A percentile compares a stretch with the other conserved stretches of the same genome.
These are phyloP conservation scores for Lodderomyces elongisporus DNA, from an alignment of 1,139 yeast species.

Conservation along the genomic window DNA sequence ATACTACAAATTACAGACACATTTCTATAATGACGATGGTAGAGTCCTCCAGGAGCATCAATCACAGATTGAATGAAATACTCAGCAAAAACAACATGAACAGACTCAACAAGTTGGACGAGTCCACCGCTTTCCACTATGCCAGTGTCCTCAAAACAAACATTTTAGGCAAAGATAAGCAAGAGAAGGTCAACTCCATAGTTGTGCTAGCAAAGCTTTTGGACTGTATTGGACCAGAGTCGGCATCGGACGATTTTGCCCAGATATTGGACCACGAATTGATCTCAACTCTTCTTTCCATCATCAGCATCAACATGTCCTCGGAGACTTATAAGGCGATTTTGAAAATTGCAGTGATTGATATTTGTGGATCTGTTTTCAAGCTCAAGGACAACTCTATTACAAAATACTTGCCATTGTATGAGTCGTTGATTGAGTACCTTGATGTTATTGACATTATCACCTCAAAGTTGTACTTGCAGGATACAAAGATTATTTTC, in stretches of 20 bases:
- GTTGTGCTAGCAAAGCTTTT: slow-evolving; percentile 50
- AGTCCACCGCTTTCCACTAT: slow-evolving; percentile 31
- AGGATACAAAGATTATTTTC: slow-evolving; percentile 42
- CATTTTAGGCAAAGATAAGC: slow-evolving; percentile 45
- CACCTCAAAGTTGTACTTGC: slow-evolving; percentile 36
- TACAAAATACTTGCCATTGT: slow-evolving; percentile 38
- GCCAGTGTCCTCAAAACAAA: slow-evolving; percentile 33
- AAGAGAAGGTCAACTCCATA: slow-evolving; percentile 50
- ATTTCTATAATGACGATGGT: not conserved
- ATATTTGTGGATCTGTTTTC: slow-evolving; percentile 44
- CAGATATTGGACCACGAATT: slow-evolving; percentile 37
- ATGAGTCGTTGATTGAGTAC: slow-evolving; percentile 38
- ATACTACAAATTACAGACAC: not conserved
- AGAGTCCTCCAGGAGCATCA: slow-evolving; percentile 41
- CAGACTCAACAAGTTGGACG: slow-evolving; percentile 31
- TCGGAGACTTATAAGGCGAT: slow-evolving; percentile 49
- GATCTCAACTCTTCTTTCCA: slow-evolving; percentile 40
- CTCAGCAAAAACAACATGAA: slow-evolving; percentile 32
- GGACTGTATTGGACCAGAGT: slow-evolving; percentile 35
- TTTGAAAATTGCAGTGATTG: slow-evolving; percentile 39
- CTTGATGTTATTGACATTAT: slow-evolving; percentile 41
- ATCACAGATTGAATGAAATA: slow-evolving; percentile 43
- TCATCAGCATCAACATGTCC: slow-evolving; percentile 42
- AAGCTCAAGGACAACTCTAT: slow-evolving; percentile 27
- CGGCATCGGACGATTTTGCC: slow-evolving; percentile 35